Conservation (phyloP, 2,329 filamentous ascomycete species). For the Leptographium galeiforme region DNA sequence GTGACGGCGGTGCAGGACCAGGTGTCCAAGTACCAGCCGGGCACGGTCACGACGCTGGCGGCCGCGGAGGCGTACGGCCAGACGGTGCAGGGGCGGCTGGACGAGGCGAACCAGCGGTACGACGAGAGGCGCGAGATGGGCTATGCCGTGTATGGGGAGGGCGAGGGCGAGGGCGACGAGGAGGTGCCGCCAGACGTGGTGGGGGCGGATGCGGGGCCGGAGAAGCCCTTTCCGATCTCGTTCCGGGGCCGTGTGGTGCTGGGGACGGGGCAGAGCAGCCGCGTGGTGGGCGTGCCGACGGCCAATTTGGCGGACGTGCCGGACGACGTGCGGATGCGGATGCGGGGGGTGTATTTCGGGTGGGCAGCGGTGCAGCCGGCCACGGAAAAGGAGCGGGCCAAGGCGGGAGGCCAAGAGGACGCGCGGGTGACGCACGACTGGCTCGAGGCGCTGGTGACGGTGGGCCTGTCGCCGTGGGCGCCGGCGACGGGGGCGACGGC, state of each 20-base stretch:
- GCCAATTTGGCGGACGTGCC: conserved; percentile 40
- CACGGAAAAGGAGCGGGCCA: conserved; percentile 14
- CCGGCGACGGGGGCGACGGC: conserved; percentile 25
- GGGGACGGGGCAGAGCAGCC: conserved; percentile 27
- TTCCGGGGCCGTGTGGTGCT: conserved; percentile 34
- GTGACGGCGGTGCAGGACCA: conserved; percentile 23
- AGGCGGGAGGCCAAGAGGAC: conserved; percentile 9
- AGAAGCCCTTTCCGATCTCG: conserved; percentile 37
- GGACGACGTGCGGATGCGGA: conserved; percentile 35
- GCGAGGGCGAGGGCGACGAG: conserved; percentile 16
- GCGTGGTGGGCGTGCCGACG: conserved; percentile 34
- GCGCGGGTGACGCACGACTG: conserved; percentile 29
- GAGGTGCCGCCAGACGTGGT: conserved; percentile 23
- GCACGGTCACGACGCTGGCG: conserved; percentile 24
- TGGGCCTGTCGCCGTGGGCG: conserved; percentile 35
- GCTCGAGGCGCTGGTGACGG: conserved; percentile 45
- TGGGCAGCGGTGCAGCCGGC: conserved; percentile 36
- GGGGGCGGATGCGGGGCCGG: conserved; percentile 36
- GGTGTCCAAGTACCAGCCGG: conserved; percentile 24
- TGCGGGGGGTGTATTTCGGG: conserved; percentile 51
- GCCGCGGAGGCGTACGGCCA: conserved; percentile 26
- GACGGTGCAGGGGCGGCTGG: conserved; percentile 18
- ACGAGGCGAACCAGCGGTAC: conserved; percentile 22
- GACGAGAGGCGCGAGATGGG: conserved; percentile 18
- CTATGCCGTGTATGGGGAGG: conserved; percentile 13